These are phyloP conservation scores for Cnidoscolus chayamansa DNA, from an alignment of 441 rosid species.

Conservation along the genomic window DNA sequence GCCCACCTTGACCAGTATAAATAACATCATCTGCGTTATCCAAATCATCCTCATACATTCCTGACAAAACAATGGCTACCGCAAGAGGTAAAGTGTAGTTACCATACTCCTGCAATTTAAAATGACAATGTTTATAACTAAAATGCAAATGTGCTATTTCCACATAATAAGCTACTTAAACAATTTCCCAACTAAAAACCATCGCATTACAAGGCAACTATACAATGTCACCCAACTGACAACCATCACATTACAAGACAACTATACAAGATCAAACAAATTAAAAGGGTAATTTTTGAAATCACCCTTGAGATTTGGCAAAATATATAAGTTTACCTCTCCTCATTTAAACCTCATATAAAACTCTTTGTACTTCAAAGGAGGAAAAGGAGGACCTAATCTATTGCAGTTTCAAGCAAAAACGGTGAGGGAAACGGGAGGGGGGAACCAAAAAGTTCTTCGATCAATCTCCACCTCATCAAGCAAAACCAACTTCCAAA, in stretches of 20 bases:
- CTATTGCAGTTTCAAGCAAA: no score
- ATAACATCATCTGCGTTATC: constrained; percentile 80
- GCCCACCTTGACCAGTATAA: constrained; percentile 94
- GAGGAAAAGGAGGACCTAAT: no score
- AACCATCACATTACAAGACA: no score
- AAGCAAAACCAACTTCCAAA: no score
- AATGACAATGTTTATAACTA: constrained; percentile 2
- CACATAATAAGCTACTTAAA: not conserved
- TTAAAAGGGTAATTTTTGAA: no score
- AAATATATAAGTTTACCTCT: no score
- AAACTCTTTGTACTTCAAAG: no score
- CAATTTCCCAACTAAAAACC: not conserved
- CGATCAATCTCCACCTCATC: no score
- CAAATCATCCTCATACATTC: constrained; percentile 87
- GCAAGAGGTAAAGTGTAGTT: constrained; percentile 58
- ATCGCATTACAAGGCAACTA: not conserved
- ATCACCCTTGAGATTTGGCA: no score
- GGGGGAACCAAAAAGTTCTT: no score
- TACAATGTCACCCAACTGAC: not conserved
- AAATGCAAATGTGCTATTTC: not conserved
- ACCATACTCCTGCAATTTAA: constrained; percentile 39
- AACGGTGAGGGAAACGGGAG: no score
- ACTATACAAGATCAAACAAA: not conserved
- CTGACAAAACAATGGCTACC: constrained; percentile 69
- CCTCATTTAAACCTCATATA: no score